Percentiles rank a stretch among this genome's conserved stretches.
These are phyloP conservation scores for Xylariaceae sp. DNA, from an alignment of 2,329 filamentous ascomycete species.

Conservation along the genomic window DNA sequence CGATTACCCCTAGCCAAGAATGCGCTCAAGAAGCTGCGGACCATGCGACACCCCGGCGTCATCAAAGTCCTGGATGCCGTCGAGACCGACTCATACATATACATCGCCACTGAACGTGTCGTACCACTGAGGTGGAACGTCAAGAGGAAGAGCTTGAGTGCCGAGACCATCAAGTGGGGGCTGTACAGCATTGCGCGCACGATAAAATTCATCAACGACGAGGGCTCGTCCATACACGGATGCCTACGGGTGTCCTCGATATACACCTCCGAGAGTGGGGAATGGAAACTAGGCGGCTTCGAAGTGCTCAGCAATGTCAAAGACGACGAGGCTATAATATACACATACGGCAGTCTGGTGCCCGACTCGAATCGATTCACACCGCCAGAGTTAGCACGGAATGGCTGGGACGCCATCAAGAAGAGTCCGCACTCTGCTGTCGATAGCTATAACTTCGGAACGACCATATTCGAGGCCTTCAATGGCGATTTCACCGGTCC, in stretches of 20 bases:
- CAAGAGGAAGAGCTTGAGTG: constrained; percentile 79
- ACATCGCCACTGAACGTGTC: constrained; percentile 90
- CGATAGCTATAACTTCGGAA: constrained; percentile 84
- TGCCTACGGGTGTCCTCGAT: constrained; percentile 81
- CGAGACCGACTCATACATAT: constrained; percentile 94
- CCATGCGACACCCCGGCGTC: constrained; percentile 88
- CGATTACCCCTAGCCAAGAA: constrained; percentile 86
- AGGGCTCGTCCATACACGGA: constrained; percentile 88
- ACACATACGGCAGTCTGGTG: constrained; percentile 84
- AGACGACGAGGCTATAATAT: constrained; percentile 91
- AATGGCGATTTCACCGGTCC: constrained; percentile 75
- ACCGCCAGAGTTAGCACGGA: constrained; percentile 79
- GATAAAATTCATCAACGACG: constrained; percentile 92
- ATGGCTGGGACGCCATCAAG: constrained; percentile 91
- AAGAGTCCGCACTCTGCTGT: constrained; percentile 75
- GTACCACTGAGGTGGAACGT: constrained; percentile 87
- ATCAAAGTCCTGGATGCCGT: constrained; percentile 92
- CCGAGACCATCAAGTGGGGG: constrained; percentile 97
- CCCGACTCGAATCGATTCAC: constrained; percentile 83
- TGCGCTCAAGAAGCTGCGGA: constrained; percentile 89
- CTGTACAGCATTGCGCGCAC: constrained; percentile 85
- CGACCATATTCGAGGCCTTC: constrained; percentile 85
- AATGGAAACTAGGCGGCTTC: constrained; percentile 96
- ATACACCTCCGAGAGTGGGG: constrained; percentile 92
- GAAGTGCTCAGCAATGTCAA: constrained; percentile 93